Evolutionary conservation across 169 alveolate genomes (phyloP), one percentile per base, ranked within the genome.

Genomic region (Pseudocohnilembus persalinus): DNA sequence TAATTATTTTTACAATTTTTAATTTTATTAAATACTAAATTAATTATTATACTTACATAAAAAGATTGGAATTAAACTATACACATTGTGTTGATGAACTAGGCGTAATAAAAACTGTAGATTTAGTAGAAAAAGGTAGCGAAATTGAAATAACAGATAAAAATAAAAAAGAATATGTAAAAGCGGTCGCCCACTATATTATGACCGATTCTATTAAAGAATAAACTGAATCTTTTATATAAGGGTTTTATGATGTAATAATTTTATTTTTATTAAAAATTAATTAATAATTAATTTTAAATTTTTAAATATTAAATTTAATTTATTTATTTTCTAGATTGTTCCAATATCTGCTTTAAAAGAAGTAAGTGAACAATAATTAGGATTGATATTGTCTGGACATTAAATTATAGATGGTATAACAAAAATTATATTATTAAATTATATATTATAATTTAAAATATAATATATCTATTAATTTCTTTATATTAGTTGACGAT

Each of bases 111-210:
- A 95, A 96, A 92, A 95, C 95, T 63, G 95, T 97, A 16, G 99
- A 99, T 87, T 90, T 98, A 88, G 97, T 97, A n/a, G 99, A 98
- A 31, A 95, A 97, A 83, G 99, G 99, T 31, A 94, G 98, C 85
- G 95, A 97, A 81, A 31, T 79, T n/a, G 90, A 89, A 33, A 96
- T 94, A 11, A 97, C 98, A 6, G 99, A 98, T 88, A 97, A 93
- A 76, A 97, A 98, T 87, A 98, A 98, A 92, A 96, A 93, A 84
- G 98, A 97, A 89, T 99, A 97, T 94, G 97, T 98, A 68, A 98
- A 98, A 89, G 91, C 96, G 81, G 89, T 98, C 74, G 97, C 99
- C 81, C 96, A 97, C 89, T 96, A 96, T 94, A 97, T 97, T 92
- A 98, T 98, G 83, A 97, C 99, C 34, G 97, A 95, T 82, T 95